Evolutionary conservation across 1,284 basidiomycete genomes (phyloP).

Genomic region (Malassezia brasiliensis): DNA sequence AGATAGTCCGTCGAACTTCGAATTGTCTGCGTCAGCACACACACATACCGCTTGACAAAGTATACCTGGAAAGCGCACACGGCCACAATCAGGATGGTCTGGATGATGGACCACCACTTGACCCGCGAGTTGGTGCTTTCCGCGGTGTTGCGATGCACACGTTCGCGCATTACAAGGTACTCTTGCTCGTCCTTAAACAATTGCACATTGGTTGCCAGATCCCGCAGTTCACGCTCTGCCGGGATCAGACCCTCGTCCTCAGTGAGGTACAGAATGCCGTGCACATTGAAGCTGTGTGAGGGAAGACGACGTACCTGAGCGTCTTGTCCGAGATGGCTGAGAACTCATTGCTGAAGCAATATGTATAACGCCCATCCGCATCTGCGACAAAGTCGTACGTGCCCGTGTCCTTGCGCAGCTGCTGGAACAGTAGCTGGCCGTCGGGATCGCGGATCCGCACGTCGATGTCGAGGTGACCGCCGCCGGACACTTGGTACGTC

Average conservation of each 20-base stretch:
- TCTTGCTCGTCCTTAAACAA: slow-evolving; percentile 97
- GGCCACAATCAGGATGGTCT: slow-evolving; percentile 72
- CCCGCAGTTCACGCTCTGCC: slow-evolving; percentile 87
- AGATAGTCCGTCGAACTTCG: slow-evolving; percentile 16
- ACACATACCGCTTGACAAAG: slow-evolving; percentile 68
- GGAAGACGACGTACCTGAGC: slow-evolving; percentile 50
- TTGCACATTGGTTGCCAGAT: slow-evolving; percentile 71
- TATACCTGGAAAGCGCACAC: slow-evolving; percentile 96
- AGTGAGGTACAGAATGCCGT: slow-evolving; percentile 84
- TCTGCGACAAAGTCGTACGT: slow-evolving; percentile 77
- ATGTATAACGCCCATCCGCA: slow-evolving; percentile 76
- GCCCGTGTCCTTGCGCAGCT: slow-evolving; percentile 78
- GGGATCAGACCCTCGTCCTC: slow-evolving; percentile 67
- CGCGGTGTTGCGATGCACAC: slow-evolving; percentile 75
- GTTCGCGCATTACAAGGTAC: slow-evolving; percentile 90
- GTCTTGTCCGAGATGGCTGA: slow-evolving; percentile 87
- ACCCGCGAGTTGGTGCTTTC: slow-evolving; percentile 69
- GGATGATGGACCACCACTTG: slow-evolving; percentile 96
- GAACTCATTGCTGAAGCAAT: slow-evolving; percentile 98
- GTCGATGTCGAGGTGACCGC: slow-evolving; percentile 92
- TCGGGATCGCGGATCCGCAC: slow-evolving; percentile 70
- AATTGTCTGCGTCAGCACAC: slow-evolving; percentile 12
- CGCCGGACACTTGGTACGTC: slow-evolving; percentile 94
- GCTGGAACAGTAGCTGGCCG: slow-evolving; percentile 61
- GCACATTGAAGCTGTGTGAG: slow-evolving; percentile 80